Evolutionary conservation across 306 rosid genomes (phyloP).

Genomic region (Vachellia collinsii): DNA sequence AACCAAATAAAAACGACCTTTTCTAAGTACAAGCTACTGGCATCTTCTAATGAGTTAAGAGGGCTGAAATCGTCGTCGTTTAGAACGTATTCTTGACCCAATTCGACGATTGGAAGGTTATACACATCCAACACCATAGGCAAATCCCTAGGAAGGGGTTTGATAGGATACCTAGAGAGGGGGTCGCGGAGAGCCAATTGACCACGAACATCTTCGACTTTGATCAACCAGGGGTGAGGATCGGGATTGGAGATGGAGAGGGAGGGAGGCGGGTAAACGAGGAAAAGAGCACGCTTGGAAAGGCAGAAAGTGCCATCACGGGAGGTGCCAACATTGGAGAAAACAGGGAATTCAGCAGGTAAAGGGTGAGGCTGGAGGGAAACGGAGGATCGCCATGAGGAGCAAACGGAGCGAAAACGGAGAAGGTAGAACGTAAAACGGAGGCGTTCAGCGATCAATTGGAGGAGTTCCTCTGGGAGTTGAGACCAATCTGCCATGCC

Average conservation of each 20-base stretch:
- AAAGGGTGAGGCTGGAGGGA: constrained; percentile 36
- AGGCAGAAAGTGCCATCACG: constrained; percentile 50
- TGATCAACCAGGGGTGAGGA: constrained; percentile 50
- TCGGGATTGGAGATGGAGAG: background rate
- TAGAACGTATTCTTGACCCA: constrained; percentile 61
- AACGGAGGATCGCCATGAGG: constrained; percentile 62
- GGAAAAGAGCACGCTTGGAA: constrained; percentile 52
- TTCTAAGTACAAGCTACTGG: constrained; percentile 59
- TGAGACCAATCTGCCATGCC: constrained; percentile 67
- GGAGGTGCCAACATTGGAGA: constrained; percentile 51
- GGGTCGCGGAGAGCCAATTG: constrained; percentile 43
- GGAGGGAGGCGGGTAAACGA: constrained; percentile 25
- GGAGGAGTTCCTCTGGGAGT: constrained; percentile 61
- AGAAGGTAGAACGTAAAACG: constrained; percentile 44
- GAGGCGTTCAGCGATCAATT: constrained; percentile 48
- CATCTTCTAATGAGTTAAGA: constrained; percentile 15
- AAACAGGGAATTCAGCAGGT: constrained; percentile 50
- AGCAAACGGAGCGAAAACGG: constrained; percentile 72
- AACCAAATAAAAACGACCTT: constrained; percentile 59
- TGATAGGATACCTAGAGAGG: constrained; percentile 46
- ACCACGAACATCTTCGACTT: constrained; percentile 42
- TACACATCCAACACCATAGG: constrained; percentile 49
- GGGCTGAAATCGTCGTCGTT: constrained; percentile 39
- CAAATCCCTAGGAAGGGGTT: constrained; percentile 34
- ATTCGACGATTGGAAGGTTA: constrained; percentile 41